Base-by-base conservation (phyloP, 2,329 filamentous ascomycete genomes). In the Alternaria solani region DNA sequence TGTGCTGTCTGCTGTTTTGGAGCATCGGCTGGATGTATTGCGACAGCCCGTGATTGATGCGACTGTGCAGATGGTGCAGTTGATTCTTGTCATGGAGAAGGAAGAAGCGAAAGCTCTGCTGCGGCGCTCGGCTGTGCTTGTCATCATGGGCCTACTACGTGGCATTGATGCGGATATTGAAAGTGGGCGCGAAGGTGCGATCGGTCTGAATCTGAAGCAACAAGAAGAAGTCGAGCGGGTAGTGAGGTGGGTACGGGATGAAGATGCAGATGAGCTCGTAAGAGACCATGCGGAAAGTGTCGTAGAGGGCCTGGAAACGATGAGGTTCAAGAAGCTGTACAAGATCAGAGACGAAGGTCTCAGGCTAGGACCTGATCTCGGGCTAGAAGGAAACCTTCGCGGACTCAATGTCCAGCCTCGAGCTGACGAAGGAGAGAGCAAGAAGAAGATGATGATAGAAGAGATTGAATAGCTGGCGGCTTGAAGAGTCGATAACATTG, bases 201-300 rank as follows among this genome's bases (percentile, higher is more conserved):
- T 88, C 61, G 86, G 84, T 1, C 78, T 88, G 42, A 85, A 82
- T 2, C 80, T 83, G 16, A 78, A 82, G 62, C 89, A 86, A 69
- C 82, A 86, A 51, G 81, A 84, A 28, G 88, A 92, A 55, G 84
- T 92, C n/a, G 76, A 84, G 67, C 82, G 85, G 48, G 85, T 89
- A 9, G 73, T 93, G 41, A 77, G 79, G 52, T 93, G 92, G 75
- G 82, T 91, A n/a, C 82, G 83, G 7, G 82, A 80, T 39, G 88
- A 87, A 25, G 91, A 93, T 75, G 84, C 82, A 25, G 91, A 93
- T 72, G 89, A 85, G 0, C 78, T 93, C 42, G 90, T 91, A 11
- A 84, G 84, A 63, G 84, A 88, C 67, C 89, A 93, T 75, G 89
- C 89, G 2, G 79, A 78, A 32, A 88, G 88, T 67, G 88, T 89